Evolutionary conservation across 768 basidiomycete species (phyloP).

Genomic region (Dentipellis sp.): DNA sequence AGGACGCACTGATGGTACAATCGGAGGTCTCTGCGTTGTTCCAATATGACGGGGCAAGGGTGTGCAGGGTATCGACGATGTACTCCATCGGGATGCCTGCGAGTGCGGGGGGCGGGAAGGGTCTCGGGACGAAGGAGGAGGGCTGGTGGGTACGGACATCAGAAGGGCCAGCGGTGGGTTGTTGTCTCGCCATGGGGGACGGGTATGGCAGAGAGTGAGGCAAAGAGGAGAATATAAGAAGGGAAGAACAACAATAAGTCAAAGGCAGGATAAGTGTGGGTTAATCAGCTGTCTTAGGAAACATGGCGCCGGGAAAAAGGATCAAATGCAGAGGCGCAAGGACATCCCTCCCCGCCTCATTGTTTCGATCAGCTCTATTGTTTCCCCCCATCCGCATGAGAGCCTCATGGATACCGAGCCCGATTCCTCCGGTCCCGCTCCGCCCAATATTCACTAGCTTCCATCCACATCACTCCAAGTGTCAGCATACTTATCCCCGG

Average conservation of each 20-base stretch:
- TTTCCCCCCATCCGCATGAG: neutral
- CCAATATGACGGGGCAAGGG: slow-evolving; percentile 63
- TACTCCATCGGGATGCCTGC: slow-evolving; percentile 63
- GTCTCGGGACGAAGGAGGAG: slow-evolving; percentile 38
- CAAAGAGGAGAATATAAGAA: neutral
- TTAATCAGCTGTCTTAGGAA: no score
- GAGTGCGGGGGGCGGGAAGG: slow-evolving; percentile 57
- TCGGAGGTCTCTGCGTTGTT: slow-evolving; percentile 67
- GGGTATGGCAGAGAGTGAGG: neutral
- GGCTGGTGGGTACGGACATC: no score
- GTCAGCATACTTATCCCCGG: no score
- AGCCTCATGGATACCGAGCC: neutral
- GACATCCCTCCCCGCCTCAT: neutral
- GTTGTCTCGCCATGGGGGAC: slow-evolving; percentile 14
- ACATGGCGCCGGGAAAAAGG: no score
- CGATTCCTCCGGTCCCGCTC: neutral
- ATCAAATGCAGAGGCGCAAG: neutral
- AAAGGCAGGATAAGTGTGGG: no score
- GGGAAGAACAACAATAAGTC: no score
- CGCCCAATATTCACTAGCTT: no score
- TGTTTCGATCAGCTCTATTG: slow-evolving; percentile 1
- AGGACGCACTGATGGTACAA: slow-evolving; percentile 58
- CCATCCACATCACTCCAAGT: no score
- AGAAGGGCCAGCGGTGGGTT: slow-evolving; percentile 14
- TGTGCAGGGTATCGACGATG: slow-evolving; percentile 60